Base-by-base conservation (phyloP, 495 filamentous ascomycete genomes). In the Delitschia confertaspora region DNA sequence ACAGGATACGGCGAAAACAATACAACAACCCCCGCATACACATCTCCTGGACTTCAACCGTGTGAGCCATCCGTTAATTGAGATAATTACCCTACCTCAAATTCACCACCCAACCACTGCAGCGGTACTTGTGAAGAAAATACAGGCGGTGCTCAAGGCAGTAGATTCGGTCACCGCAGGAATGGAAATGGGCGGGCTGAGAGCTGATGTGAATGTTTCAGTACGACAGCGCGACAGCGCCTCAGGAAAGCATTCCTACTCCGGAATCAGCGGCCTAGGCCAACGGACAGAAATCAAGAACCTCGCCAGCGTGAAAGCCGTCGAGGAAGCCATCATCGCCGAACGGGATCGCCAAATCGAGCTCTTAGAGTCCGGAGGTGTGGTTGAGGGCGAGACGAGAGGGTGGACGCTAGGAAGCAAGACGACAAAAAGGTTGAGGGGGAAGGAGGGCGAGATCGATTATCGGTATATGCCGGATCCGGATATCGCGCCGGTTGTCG, bases 401-500 rank as follows among this genome's bases (percentile, higher is more conserved):
- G 89, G 93, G 17, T 99, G 88, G 88, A 83, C 85, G 2, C 71
- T 93, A 37, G 81, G 80, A 0, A 83, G 76, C 27, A 83, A 80
- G 36, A 85, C 83, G 45, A 88, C 82, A 14, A 70, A 66, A 33
- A 73, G 76, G 17, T 61, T 98, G 11, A 74, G 91, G 49, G 88
- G 86, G 8, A 98, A 98, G 63, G 91, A 98, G 57, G 93, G 91
- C 29, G 88, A 95, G 55, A 86, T 96, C 2, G 91, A 98, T 55
- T 98, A 98, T 59, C 72, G 91, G 32, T 98, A 96, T 60, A 96
- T 98, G 93, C 91, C 91, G 1, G 91, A 99, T 60, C 86, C 91
- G 2, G 91, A 99, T 61, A 66, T 99, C 7, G 73, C 73, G 0
- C 85, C 93, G 0, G 68, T 99, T 7, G 56, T 85, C 3, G 80